Conservation (phyloP, 495 filamentous ascomycete genomes). For the Pyrenopolyporus hunteri region DNA sequence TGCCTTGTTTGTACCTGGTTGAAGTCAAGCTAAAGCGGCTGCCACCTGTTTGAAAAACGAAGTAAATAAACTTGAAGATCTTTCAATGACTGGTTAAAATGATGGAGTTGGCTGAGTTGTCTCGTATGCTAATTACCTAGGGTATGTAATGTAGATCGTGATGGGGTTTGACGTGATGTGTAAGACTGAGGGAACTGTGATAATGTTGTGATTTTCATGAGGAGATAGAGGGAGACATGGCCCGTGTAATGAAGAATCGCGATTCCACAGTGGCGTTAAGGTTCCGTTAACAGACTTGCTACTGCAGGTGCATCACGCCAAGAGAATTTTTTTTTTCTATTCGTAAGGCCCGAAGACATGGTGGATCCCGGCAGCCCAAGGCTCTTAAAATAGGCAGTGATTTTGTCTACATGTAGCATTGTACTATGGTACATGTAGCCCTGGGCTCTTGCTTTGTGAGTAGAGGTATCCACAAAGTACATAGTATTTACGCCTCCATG, state of each 20-base stretch:
- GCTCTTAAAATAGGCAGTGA: constrained; percentile 34
- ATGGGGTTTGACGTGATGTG: not conserved
- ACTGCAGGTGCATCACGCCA: constrained; percentile 16
- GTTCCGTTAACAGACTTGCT: constrained; percentile 4
- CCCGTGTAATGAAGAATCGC: constrained; percentile 18
- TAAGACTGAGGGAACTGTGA: not conserved
- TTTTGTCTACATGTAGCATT: not conserved
- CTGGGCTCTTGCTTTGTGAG: not conserved
- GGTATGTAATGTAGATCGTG: too few relatives aligned
- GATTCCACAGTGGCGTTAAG: constrained; percentile 15
- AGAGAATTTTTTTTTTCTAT: not conserved
- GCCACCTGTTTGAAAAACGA: not conserved
- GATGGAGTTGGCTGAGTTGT: too few relatives aligned
- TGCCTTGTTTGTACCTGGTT: too few relatives aligned
- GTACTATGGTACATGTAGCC: not conserved
- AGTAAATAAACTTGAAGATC: not conserved
- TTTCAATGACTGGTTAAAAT: not conserved
- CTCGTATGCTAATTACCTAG: too few relatives aligned
- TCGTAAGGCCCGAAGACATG: constrained; percentile 18
- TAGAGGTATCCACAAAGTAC: not conserved
- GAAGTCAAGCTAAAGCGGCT: not conserved
- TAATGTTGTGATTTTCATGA: too few relatives aligned
- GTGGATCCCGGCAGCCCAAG: constrained; percentile 24
- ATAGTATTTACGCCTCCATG: not conserved
- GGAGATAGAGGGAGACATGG: too few relatives aligned